Evolutionary conservation across 352 stramenopile species (phyloP).

Genomic region (Pythium biforme): DNA sequence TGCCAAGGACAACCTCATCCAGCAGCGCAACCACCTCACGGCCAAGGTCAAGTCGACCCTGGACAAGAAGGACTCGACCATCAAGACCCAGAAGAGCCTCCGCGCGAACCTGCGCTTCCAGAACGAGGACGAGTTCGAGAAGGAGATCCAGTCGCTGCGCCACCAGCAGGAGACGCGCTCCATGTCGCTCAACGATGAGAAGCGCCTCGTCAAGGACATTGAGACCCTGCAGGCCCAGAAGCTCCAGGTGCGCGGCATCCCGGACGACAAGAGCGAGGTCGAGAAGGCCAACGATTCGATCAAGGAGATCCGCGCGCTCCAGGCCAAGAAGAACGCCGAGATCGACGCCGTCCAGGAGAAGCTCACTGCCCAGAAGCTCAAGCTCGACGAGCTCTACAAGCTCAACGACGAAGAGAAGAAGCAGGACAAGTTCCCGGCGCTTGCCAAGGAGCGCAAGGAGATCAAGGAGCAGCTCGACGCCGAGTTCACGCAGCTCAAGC

Average conservation of each 20-base stretch:
- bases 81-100: slow-evolving; percentile 66
- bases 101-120: slow-evolving; percentile 84
- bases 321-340: slow-evolving; percentile 93
- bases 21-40: slow-evolving; percentile 78
- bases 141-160: slow-evolving; percentile 88
- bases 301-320: slow-evolving; percentile 66
- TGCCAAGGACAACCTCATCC: slow-evolving; percentile 86
- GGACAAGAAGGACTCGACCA: slow-evolving; percentile 72
- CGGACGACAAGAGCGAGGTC: slow-evolving; percentile 77
- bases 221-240: slow-evolving; percentile 90
- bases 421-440: slow-evolving; percentile 77
- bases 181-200: slow-evolving; percentile 96
- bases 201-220: slow-evolving; percentile 97
- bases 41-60: slow-evolving; percentile 81
- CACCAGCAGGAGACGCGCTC: slow-evolving; percentile 93
- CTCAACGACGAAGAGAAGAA: slow-evolving; percentile 90
- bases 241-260: slow-evolving; percentile 80
- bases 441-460: slow-evolving; percentile 85
- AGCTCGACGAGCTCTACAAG: slow-evolving; percentile 89
- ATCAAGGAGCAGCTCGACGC: slow-evolving; percentile 93
- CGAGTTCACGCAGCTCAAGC: slow-evolving; percentile 84
- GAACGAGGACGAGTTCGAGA: slow-evolving; percentile 89
- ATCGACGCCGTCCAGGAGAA: slow-evolving; percentile 93
- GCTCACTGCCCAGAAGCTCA: slow-evolving; percentile 85
- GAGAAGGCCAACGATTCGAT: slow-evolving; percentile 82